These are phyloP conservation scores for Turritis glabra DNA, from an alignment of 345 rosid genomes.

Conservation along the genomic window DNA sequence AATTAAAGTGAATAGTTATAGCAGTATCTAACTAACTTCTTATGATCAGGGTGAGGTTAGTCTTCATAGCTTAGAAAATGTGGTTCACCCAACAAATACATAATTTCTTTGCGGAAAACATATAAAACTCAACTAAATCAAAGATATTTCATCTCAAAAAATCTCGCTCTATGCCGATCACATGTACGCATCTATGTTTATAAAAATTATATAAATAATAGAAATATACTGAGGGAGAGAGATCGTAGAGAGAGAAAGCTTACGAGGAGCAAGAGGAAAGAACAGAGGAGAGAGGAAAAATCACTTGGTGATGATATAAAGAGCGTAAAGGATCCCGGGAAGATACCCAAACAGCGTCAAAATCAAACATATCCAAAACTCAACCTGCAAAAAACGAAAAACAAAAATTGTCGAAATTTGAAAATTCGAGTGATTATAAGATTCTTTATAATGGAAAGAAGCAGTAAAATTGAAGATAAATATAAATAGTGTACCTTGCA, in stretches of 20 bases:
- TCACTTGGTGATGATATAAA: conserved; percentile 70
- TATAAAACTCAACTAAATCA: not conserved
- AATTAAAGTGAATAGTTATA: not conserved
- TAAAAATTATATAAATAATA: not conserved
- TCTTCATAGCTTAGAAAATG: not conserved
- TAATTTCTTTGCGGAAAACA: not conserved
- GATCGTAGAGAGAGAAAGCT: conserved; percentile 17
- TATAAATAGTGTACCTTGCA: conserved; percentile 39
- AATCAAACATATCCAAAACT: conserved; percentile 86
- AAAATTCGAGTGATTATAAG: not conserved
- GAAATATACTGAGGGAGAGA: conserved; percentile 1
- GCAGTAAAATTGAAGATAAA: conserved; percentile 1
- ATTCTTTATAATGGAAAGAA: not conserved
- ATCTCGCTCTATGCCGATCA: not conserved
- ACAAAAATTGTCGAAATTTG: not conserved
- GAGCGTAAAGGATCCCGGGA: conserved; percentile 83
- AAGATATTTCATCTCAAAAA: not conserved
- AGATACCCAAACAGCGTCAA: conserved; percentile 67
- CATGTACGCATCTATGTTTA: not conserved
- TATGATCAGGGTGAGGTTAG: not conserved
- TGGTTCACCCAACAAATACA: conserved; percentile 19
- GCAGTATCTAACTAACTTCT: not conserved
- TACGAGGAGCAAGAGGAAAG: conserved; percentile 12
- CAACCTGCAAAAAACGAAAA: conserved; percentile 46
- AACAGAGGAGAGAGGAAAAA: not conserved